Evolutionary conservation across 2,329 filamentous ascomycete species (phyloP).

Genomic region (Fusarium sp.): DNA sequence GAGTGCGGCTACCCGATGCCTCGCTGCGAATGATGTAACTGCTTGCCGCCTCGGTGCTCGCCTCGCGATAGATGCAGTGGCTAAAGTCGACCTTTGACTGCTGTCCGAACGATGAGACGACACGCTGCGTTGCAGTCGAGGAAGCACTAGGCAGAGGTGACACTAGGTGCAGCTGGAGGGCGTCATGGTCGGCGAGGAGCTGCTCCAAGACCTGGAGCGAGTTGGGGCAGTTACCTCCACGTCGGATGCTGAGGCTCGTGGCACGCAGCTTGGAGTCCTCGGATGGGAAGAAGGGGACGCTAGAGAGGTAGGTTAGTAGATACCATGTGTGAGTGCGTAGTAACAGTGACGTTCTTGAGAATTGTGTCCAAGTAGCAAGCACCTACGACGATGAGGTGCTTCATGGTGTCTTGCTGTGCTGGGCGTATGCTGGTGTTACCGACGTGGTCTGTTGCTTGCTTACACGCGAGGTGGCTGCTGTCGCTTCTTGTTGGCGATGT

Average conservation of each 20-base stretch:
- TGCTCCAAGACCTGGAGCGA: slow-evolving; percentile 75
- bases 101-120: slow-evolving; percentile 63
- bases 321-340: background rate
- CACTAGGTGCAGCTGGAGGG: slow-evolving; percentile 55
- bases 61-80: slow-evolving; percentile 67
- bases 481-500: slow-evolving; percentile 1
- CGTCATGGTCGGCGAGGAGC: slow-evolving; percentile 53
- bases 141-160: slow-evolving; percentile 62
- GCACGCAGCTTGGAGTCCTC: slow-evolving; percentile 80
- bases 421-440: background rate
- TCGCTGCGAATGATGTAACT: slow-evolving; percentile 74
- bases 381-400: slow-evolving; percentile 70
- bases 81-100: slow-evolving; percentile 56
- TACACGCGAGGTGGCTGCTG: background rate
- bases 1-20: slow-evolving; percentile 68
- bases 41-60: slow-evolving; percentile 65
- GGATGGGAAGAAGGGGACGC: slow-evolving; percentile 70
- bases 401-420: slow-evolving; percentile 49
- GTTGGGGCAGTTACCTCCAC: slow-evolving; percentile 79
- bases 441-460: background rate
- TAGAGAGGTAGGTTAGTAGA: slow-evolving; percentile 47
- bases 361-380: slow-evolving; percentile 78
- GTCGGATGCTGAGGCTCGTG: slow-evolving; percentile 63
- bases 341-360: slow-evolving; percentile 62
- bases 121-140: slow-evolving; percentile 60